phyloP scores from a whole-genome alignment of 2,329 filamentous ascomycete species.

The Helotiales sp. region DNA sequence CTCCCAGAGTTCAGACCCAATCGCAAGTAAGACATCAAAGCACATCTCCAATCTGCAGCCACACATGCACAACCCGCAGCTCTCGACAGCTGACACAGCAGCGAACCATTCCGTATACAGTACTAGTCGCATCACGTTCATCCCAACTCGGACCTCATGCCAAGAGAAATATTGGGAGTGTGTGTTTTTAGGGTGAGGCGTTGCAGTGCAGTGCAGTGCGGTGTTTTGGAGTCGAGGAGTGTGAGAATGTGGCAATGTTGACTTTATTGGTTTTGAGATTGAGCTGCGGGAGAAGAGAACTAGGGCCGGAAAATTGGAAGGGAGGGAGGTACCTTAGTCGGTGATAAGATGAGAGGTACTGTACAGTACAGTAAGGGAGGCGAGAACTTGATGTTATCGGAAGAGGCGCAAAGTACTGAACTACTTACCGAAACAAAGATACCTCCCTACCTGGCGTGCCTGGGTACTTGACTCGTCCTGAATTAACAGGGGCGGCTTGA shows the following conservation, averaged over 20 bases:
- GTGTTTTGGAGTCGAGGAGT: neutral
- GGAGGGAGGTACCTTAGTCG: no score
- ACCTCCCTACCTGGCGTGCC: no score
- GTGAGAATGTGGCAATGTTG: no score
- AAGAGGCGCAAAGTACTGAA: no score
- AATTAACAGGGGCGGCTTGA: neutral
- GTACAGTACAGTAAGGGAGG: no score
- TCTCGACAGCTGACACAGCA: slow-evolving; percentile 8
- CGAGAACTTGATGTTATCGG: no score
- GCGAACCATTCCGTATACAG: neutral
- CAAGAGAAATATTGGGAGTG: neutral
- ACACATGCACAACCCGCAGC: neutral
- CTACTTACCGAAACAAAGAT: no score
- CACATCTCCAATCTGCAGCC: neutral
- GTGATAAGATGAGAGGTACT: no score
- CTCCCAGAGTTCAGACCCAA: neutral
- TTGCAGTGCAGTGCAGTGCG: neutral
- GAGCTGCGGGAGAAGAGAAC: no score
- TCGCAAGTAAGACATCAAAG: neutral
- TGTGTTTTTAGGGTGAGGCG: neutral
- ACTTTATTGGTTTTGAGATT: no score
- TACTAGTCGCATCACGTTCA: neutral
- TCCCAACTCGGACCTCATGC: neutral
- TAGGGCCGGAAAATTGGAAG: no score
- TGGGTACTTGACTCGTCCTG: no score